A percentile compares a stretch with the other conserved stretches of the same genome.
These are phyloP conservation scores for Quercus lobata DNA, from an alignment of 331 rosid genomes.

Conservation along the genomic window DNA sequence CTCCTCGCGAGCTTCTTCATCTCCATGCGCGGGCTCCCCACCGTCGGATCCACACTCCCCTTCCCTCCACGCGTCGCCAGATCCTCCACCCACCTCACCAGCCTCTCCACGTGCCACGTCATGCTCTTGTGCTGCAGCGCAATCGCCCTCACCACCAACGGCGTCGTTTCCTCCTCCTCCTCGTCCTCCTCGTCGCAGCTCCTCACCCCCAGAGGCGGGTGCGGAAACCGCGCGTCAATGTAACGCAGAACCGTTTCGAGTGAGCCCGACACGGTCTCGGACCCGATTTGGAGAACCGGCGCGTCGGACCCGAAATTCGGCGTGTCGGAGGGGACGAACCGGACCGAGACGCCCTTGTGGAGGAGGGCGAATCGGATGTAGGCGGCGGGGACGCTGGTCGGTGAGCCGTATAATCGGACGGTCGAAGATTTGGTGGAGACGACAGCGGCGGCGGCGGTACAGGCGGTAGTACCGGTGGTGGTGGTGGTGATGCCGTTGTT, in stretches of 20 bases:
- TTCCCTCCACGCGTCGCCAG: conserved; percentile 66
- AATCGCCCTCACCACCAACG: conserved; percentile 47
- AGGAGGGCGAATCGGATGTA: conserved; percentile 72
- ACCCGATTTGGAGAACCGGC: conserved; percentile 56
- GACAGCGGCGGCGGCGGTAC: too few species aligned
- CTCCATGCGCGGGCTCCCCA: conserved; percentile 84
- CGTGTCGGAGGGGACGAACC: conserved; percentile 41
- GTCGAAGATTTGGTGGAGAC: conserved; percentile 21
- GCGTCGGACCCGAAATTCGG: conserved; percentile 34
- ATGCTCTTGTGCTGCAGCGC: conserved; percentile 68
- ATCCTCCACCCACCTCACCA: conserved; percentile 77
- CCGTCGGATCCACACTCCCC: conserved; percentile 51
- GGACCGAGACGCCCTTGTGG: conserved; percentile 54
- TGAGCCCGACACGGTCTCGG: conserved; percentile 62
- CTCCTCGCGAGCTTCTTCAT: conserved; percentile 61
- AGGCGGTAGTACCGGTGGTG: too few species aligned
- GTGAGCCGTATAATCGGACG: conserved; percentile 67
- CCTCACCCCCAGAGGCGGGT: conserved; percentile 20
- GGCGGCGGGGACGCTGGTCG: conserved; percentile 53
- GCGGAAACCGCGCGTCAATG: conserved; percentile 64
- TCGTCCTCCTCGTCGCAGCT: background rate
- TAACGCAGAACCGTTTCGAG: conserved; percentile 55
- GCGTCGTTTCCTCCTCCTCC: conserved; percentile 34
- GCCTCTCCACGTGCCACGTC: conserved; percentile 67
- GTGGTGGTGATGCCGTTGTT: background rate